Evolutionary conservation across 495 filamentous ascomycete genomes (phyloP), one percentile per base, ranked within the genome.

Genomic region (Oidiodendron maius): DNA sequence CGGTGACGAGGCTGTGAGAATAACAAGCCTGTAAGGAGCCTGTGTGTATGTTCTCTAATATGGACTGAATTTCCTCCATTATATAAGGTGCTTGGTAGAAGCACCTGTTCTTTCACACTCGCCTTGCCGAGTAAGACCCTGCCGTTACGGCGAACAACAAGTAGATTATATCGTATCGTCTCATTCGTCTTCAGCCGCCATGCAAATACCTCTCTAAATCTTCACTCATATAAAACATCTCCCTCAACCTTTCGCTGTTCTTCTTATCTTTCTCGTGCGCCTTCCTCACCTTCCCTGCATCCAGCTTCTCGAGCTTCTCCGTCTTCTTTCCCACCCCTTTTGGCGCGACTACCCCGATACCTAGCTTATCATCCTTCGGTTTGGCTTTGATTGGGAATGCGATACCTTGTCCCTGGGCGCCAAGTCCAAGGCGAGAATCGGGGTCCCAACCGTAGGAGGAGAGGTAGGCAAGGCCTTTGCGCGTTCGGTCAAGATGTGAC

Each of bases 391-490:
- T 64, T 0, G 91, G 91, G 52, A 77, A 81, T 40, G 78, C 69
- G 23, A 87, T 84, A 2, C 91, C 91, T 59, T 91, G 78, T 1
- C 85, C 82, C 1, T 61, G 52, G 16, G 72, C 73, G 0, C 91
- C 91, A 0, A 97, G 73, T 0, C 91, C 91, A 4, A 67, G 57
- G 18, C 88, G 67, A 28, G 78, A 74, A 65, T 97, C 90, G 0
- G 87, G 89, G 61, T 96, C 87, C 86, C 88, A 97, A 30, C 91
- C 91, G 53, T 89, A 82, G 1, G 80, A 72, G 24, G 82, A 74
- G 2, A 97, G 78, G 41, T 87, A 82, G 46, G 76, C 73, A 6
- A 97, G 71, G 0, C 91, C 91, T 63, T 80, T 79, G 28, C 86
- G 76, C 2, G 72, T 74, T n/a, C 91, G 83, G 62, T 95, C 85